Evolutionary conservation across 306 rosid species (phyloP).

Genomic region (Styphnolobium japonicum): DNA sequence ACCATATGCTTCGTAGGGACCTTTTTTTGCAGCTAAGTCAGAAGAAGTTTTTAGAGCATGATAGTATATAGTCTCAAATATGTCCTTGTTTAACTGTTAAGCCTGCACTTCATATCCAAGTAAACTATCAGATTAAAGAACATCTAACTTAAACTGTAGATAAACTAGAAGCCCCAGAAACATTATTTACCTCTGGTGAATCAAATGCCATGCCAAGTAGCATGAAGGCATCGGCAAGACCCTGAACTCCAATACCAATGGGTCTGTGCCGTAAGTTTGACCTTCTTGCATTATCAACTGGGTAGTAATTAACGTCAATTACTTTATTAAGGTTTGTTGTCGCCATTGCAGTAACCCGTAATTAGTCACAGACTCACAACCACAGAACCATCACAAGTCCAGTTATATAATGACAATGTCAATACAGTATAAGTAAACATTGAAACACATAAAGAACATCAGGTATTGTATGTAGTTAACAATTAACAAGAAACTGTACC

Average conservation of each 20-base stretch:
- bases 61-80: slow-evolving; percentile 89
- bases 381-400: neutral
- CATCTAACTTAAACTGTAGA: neutral
- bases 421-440: neutral
- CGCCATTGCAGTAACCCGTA: slow-evolving; percentile 66
- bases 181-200: slow-evolving; percentile 73
- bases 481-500: slow-evolving; percentile 40
- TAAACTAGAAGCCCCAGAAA: neutral
- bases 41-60: slow-evolving; percentile 74
- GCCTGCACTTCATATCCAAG: slow-evolving; percentile 52
- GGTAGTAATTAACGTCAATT: slow-evolving; percentile 90
- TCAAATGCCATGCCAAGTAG: slow-evolving; percentile 94
- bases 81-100: slow-evolving; percentile 87
- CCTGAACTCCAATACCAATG: slow-evolving; percentile 97
- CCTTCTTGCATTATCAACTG: slow-evolving; percentile 75
- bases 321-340: slow-evolving; percentile 82
- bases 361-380: neutral
- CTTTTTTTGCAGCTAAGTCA: slow-evolving; percentile 74
- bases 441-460: neutral
- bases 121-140: slow-evolving; percentile 3
- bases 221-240: slow-evolving; percentile 96
- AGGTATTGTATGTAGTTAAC: neutral
- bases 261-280: slow-evolving; percentile 92
- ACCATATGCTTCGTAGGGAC: slow-evolving; percentile 71
- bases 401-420: neutral